These are phyloP conservation scores for Epichloe scottii DNA, from an alignment of 2,329 filamentous ascomycete species.

Conservation along the genomic window DNA sequence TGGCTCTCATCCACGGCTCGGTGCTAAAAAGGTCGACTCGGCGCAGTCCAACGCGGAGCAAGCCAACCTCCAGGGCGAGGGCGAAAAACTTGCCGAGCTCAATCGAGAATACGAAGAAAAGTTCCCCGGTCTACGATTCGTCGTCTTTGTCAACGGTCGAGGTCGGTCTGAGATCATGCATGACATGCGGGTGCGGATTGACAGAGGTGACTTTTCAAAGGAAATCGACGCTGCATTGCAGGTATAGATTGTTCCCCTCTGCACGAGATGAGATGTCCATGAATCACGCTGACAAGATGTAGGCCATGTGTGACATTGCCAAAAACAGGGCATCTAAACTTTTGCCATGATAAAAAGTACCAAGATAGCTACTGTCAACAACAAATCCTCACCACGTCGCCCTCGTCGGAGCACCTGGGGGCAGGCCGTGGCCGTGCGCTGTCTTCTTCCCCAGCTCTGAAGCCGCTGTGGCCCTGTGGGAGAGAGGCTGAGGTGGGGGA, in stretches of 20 bases:
- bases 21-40: constrained; percentile 71
- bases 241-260: constrained; percentile 30
- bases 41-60: constrained; percentile 73
- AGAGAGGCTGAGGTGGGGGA: no score
- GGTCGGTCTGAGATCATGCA: constrained; percentile 62
- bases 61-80: constrained; percentile 54
- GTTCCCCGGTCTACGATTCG: constrained; percentile 76
- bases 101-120: constrained; percentile 69
- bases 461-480: no score
- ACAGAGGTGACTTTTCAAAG: constrained; percentile 46
- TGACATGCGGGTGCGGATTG: constrained; percentile 68
- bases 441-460: no score
- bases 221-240: constrained; percentile 66
- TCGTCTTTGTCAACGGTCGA: constrained; percentile 84
- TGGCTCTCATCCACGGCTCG: constrained; percentile 71
- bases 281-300: constrained; percentile 9
- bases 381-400: no score
- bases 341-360: neutral
- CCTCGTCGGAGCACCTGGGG: no score
- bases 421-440: no score
- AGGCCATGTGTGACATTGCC: constrained; percentile 91
- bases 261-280: neutral
- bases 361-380: neutral
- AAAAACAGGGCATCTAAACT: constrained; percentile 63
- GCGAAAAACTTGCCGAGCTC: constrained; percentile 48